Evolutionary conservation across 78 protist species (phyloP), one percentile per base, ranked within the genome.

Genomic region (Paratrimastix pyriformis): DNA sequence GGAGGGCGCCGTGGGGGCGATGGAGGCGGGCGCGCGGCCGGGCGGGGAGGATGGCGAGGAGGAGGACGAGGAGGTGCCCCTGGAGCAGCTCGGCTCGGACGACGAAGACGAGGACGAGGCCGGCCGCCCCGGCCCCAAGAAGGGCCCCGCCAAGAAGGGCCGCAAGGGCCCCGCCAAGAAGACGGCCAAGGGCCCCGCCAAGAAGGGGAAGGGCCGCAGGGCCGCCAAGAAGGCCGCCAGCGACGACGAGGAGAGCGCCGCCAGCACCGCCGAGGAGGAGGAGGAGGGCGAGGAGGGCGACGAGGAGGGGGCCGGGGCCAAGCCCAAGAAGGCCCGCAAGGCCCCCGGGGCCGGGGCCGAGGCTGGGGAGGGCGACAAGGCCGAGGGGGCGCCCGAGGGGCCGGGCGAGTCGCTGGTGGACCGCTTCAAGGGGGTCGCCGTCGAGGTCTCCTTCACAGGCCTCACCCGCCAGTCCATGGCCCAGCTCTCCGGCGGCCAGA

Each of bases 401-500:
- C 50, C 75, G 42, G 32, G 30, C 21, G 3, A 57, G 24, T 0
- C 58, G 29, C 30, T 1, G 15, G n/a, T n/a, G n/a, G 70, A 58
- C 64, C 42, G 24, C 39, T 33, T 35, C 45, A 39, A 32, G 29
- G 80, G 55, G 3, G 76, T 72, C 32, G 37, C 72, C 50, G 45
- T 65, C 9, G 2, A 50, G 58, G 81, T 81, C 50, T 0, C 4
- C 35, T 86, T 86, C 71, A 50, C 59, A 5, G 71, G 48, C 13
- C 72, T 68, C 32, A 84, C 72, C 7, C 69, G 32, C 13, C 62
- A 54, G 24, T 0, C 8, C 33, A 42, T 93, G 50, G 21, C 32
- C 39, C 85, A 81, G 74, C 87, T 92, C 32, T 81, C 87, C 0
- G 96, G 96, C 18, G 98, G 96, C 1, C 98, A 97, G 82, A 94